Conservation (phyloP, 1,284 basidiomycete genomes). For the Irpex lacteus region DNA sequence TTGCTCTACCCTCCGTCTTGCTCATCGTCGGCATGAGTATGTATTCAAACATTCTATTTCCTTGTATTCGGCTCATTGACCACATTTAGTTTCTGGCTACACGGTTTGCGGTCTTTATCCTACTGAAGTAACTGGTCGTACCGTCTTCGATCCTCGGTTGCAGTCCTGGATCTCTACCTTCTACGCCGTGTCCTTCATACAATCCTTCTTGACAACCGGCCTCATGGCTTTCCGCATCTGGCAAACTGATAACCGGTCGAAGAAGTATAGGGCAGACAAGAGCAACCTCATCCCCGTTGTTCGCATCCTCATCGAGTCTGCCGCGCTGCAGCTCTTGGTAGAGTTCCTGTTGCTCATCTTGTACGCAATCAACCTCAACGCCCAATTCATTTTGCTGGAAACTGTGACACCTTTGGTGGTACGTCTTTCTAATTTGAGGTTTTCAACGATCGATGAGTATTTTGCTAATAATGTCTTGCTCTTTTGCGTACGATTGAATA, state of each 20-base stretch:
- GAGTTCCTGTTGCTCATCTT: slow-evolving; percentile 28
- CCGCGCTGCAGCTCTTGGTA: slow-evolving; percentile 26
- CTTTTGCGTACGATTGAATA: not conserved
- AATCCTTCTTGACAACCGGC: slow-evolving; percentile 30
- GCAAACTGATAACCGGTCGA: slow-evolving; percentile 19
- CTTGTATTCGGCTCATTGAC: not conserved
- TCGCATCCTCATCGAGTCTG: slow-evolving; percentile 31
- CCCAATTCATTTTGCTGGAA: slow-evolving; percentile 29
- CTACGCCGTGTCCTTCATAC: slow-evolving; percentile 28
- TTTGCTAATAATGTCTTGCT: not conserved
- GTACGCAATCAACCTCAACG: slow-evolving; percentile 25
- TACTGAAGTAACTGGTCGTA: slow-evolving; percentile 17
- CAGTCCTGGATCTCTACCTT: slow-evolving; percentile 29
- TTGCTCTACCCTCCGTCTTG: slow-evolving; percentile 22
- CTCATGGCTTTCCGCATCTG: slow-evolving; percentile 31
- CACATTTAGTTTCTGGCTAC: slow-evolving; percentile 20
- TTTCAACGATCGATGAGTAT: not conserved
- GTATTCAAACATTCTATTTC: not conserved
- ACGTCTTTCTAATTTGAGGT: slow-evolving; percentile 9
- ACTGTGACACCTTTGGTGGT: slow-evolving; percentile 30
- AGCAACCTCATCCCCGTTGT: slow-evolving; percentile 22
- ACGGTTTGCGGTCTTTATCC: slow-evolving; percentile 25
- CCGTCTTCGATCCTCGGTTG: slow-evolving; percentile 23
- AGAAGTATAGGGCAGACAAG: slow-evolving; percentile 11
- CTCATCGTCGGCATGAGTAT: slow-evolving; percentile 26